A percentile compares a stretch with the other conserved stretches of the same genome.
These are phyloP conservation scores for Russula sp. DNA, from an alignment of 768 basidiomycete species.

Conservation along the genomic window DNA sequence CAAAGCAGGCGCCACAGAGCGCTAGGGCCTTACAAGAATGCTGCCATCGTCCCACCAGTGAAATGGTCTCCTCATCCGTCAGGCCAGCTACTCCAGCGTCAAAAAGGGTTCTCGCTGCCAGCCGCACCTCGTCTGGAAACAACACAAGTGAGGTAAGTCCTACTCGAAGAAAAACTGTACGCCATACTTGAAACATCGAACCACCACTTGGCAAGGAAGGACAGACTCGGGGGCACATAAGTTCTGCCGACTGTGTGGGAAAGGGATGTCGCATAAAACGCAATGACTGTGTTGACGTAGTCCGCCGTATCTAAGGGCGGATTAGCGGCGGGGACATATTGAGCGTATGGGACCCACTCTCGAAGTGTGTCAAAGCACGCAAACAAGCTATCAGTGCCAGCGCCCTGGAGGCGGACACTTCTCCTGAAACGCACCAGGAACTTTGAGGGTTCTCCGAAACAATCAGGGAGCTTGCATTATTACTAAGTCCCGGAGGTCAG, in stretches of 20 bases:
- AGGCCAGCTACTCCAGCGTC: constrained; percentile 65
- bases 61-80: constrained; percentile 58
- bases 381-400: constrained; percentile 63
- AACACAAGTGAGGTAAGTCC: constrained; percentile 7
- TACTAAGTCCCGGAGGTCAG: constrained; percentile 29
- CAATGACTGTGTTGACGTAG: constrained; percentile 63
- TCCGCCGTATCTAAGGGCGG: constrained; percentile 53
- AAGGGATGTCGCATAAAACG: constrained; percentile 76
- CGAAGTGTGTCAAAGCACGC: constrained; percentile 62
- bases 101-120: constrained; percentile 71
- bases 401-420: constrained; percentile 63
- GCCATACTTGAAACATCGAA: constrained; percentile 64
- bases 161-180: not conserved
- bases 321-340: not conserved
- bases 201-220: constrained; percentile 70
- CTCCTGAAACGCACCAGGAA: constrained; percentile 68
- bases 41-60: constrained; percentile 57
- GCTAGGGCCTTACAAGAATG: constrained; percentile 44
- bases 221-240: constrained; percentile 65
- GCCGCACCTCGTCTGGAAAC: constrained; percentile 60
- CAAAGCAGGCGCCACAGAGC: constrained; percentile 7
- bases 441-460: constrained; percentile 34
- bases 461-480: constrained; percentile 40
- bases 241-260: constrained; percentile 49
- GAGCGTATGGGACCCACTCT: constrained; percentile 39